Evolutionary conservation across 2,329 filamentous ascomycete species (phyloP), one percentile per base, ranked within the genome.

Genomic region (Arthrobotrys sinensis): DNA sequence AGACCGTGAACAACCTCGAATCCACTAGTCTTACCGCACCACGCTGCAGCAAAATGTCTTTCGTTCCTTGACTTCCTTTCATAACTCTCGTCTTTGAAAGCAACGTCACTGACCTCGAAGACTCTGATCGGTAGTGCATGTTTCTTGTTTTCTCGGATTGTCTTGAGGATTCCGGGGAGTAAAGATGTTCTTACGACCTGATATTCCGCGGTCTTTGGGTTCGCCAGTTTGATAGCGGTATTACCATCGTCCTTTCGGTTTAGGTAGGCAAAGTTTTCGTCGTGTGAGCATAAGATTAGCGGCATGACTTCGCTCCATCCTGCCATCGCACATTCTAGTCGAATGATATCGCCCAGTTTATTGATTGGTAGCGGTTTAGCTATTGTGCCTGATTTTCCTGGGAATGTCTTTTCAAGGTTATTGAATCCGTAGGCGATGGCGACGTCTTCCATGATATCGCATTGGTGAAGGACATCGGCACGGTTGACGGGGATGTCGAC

Each of bases 381-480:
- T 79, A 97, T 90, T 4, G 93, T 96, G 69, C 91, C 92, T 24
- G 92, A 92, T 83, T 94, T 94, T 85, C 91, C 94, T 7, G 94
- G 94, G 83, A 95, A 93, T 60, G 91, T 90, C 65, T 94, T 91
- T 0, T 95, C 94, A 16, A 99, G 91, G 80, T 92, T 93, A 88
- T 99, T 99, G 89, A 97, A 99, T 80, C 96, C 96, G 84, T 98
- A 97, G 66, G 93, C 94, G 80, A 99, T 96, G 46, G 94, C 96
- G 19, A 96, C 91, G 83, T 99, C 96, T 86, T 99, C 96, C 95
- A 99, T 99, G 81, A 99, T 93, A 84, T 99, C 96, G 82, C 94
- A 96, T 83, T 97, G 92, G 85, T 99, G 96, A 36, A 99, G 90
- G 48, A 99, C 91, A 84, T 99, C 96, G 57, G 96, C 95, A 80